Evolutionary conservation across 495 filamentous ascomycete species (phyloP).

Genomic region (Penicillium lividum): DNA sequence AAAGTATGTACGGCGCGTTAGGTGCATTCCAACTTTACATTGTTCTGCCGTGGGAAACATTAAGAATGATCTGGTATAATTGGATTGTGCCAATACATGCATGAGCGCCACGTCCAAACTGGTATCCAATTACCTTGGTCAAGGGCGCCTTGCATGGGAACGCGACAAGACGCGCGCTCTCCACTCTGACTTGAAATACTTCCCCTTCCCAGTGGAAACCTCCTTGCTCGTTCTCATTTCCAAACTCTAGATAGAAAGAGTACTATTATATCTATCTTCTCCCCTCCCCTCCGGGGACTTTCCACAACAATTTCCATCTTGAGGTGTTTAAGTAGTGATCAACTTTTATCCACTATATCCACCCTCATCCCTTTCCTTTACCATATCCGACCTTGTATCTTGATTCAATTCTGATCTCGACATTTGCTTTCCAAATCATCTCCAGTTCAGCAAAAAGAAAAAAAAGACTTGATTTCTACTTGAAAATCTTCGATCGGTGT

Average conservation of each 20-base stretch:
- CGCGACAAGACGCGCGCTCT: constrained; percentile 23
- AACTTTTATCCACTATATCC: neutral
- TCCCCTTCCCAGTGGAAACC: constrained; percentile 12
- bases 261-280: neutral
- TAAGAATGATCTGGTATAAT: constrained; percentile 13
- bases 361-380: constrained; percentile 4
- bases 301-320: neutral
- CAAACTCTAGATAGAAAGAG: constrained; percentile 6
- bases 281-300: too few relatives aligned
- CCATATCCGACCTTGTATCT: constrained; percentile 1
- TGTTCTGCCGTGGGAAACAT: neutral
- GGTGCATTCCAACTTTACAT: constrained; percentile 7
- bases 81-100: constrained; percentile 17
- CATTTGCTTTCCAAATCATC: neutral
- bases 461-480: neutral
- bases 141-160: constrained; percentile 23
- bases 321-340: neutral
- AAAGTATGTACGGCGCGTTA: neutral
- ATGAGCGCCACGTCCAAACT: constrained; percentile 22
- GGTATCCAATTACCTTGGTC: constrained; percentile 18
- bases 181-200: constrained; percentile 11
- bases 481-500: constrained; percentile 1
- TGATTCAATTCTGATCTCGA: constrained; percentile 2
- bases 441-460: neutral
- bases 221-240: constrained; percentile 9